Conservation (phyloP, 441 rosid genomes). For the Gossypium schwendimanii region DNA sequence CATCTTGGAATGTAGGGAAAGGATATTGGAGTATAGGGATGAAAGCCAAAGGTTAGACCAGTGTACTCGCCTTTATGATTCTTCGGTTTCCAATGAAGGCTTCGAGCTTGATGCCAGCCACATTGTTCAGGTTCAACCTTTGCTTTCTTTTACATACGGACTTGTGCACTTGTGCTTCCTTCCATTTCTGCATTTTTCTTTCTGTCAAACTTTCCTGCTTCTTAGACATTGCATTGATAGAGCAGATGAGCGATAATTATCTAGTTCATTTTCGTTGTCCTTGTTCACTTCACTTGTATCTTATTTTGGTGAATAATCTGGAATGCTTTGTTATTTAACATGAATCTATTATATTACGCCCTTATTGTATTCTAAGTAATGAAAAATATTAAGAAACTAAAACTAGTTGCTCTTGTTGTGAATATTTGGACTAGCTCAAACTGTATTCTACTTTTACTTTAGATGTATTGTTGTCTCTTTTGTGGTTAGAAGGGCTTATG, state of each 20-base stretch:
- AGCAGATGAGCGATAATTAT: background rate
- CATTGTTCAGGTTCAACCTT: conserved; percentile 64
- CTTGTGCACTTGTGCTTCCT: background rate
- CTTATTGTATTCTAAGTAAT: background rate
- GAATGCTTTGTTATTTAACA: background rate
- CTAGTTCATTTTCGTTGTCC: background rate
- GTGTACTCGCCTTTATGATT: conserved; percentile 84
- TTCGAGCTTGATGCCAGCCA: conserved; percentile 85
- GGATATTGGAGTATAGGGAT: conserved; percentile 70
- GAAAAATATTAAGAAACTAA: background rate
- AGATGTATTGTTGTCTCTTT: background rate
- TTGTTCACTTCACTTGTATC: background rate
- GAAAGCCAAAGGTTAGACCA: conserved; percentile 88
- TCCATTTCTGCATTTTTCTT: background rate
- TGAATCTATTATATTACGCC: background rate
- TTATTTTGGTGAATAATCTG: background rate
- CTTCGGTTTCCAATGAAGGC: conserved; percentile 83
- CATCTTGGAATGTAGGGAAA: conserved; percentile 49
- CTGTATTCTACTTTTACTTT: background rate
- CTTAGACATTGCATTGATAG: background rate
- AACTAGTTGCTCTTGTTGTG: background rate
- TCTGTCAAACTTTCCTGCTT: background rate
- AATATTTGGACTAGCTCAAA: background rate
- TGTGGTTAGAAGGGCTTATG: background rate
- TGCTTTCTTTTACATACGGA: background rate